These are phyloP conservation scores for Nitzschia putrida DNA, from an alignment of 108 stramenopile genomes.

Conservation along the genomic window DNA sequence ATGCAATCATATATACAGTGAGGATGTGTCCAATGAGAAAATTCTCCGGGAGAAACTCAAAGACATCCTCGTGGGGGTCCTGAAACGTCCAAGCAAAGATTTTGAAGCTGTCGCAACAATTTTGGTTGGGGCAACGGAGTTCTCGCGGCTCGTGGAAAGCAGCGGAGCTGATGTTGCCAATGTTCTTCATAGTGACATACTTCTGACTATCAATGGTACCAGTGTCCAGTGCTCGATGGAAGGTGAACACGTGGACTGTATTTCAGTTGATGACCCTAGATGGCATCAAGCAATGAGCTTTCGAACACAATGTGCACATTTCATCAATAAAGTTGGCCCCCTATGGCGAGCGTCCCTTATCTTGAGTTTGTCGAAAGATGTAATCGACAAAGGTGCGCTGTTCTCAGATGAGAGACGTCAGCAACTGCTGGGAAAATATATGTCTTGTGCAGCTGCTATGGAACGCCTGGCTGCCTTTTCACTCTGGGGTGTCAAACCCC, in stretches of 20 bases:
- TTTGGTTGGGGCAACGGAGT: conserved; percentile 70
- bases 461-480: conserved; percentile 77
- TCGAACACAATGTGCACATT: conserved; percentile 49
- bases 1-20: conserved; percentile 31
- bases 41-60: conserved; percentile 46
- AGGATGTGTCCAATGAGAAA: conserved; percentile 50
- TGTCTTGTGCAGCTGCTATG: conserved; percentile 73
- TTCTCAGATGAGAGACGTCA: conserved; percentile 65
- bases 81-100: conserved; percentile 78
- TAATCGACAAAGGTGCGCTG: conserved; percentile 39
- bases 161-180: conserved; percentile 66
- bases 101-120: conserved; percentile 76
- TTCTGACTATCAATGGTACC: conserved; percentile 31
- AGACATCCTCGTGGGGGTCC: conserved; percentile 67
- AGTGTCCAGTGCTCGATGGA: conserved; percentile 56
- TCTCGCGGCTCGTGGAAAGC: conserved; percentile 66
- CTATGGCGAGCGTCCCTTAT: conserved; percentile 78
- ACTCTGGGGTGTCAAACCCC: conserved; percentile 74
- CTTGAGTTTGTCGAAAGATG: conserved; percentile 68
- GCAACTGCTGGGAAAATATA: conserved; percentile 70
- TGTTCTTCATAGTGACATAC: conserved; percentile 69
- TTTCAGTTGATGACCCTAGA: conserved; percentile 70
- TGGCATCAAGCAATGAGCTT: conserved; percentile 85
- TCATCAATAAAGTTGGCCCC: conserved; percentile 59
- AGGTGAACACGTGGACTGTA: conserved; percentile 46